Conservation (phyloP, 78 protist species). For the Cavenderia fasciculata region DNA sequence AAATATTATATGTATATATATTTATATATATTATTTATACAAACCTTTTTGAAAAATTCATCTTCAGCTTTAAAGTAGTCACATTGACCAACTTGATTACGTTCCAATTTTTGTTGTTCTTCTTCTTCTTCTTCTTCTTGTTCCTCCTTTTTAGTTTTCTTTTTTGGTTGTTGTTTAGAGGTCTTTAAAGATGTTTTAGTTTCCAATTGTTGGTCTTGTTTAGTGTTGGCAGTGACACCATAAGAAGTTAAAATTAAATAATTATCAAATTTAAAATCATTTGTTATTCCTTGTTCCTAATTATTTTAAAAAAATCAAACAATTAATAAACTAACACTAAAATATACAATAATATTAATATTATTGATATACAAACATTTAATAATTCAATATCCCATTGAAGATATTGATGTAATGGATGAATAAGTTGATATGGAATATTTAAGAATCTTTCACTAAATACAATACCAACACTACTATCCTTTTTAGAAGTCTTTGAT, state of each 20-base stretch:
- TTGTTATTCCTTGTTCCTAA: constrained; percentile 2
- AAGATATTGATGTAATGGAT: constrained; percentile 47
- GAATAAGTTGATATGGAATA: constrained; percentile 33
- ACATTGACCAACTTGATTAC: constrained; percentile 18
- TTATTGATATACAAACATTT: not conserved
- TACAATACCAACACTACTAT: constrained; percentile 4
- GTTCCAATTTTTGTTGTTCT: constrained; percentile 6
- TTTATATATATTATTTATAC: too few species aligned
- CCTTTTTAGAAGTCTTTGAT: too few species aligned
- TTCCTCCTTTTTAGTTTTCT: not conserved
- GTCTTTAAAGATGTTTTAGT: too few species aligned
- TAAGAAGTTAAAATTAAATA: constrained; percentile 28
- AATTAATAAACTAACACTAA: not conserved
- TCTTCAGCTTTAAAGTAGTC: constrained; percentile 35
- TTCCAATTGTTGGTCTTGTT: constrained; percentile 12
- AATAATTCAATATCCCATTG: constrained; percentile 64
- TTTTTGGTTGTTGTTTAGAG: not conserved
- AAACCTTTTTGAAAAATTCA: constrained; percentile 29
- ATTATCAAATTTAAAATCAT: constrained; percentile 20
- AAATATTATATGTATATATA: too few species aligned
- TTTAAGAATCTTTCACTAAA: constrained; percentile 55
- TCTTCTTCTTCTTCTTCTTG: not conserved
- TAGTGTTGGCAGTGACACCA: constrained; percentile 34
- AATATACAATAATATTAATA: not conserved
- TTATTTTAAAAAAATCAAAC: not conserved